Conservation (phyloP, 192 early-diverging fungal genomes). For the Coemansia sp. region DNA sequence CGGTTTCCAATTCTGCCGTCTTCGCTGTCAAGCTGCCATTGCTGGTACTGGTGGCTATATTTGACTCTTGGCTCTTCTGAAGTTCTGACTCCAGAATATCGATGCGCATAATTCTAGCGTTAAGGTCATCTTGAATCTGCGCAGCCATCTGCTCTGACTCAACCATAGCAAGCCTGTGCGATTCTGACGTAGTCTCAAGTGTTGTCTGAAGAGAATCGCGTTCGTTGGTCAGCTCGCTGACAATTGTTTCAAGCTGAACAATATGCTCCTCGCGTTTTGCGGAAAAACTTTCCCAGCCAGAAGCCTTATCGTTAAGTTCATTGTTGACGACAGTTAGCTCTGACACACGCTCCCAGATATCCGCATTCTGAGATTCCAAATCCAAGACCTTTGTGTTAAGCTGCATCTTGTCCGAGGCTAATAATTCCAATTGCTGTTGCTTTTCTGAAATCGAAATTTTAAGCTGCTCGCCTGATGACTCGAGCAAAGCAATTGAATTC, state of each 20-base stretch:
- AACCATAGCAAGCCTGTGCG: background rate
- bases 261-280: conserved; percentile 8
- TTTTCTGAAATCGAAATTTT: background rate
- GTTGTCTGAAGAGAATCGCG: conserved; percentile 2
- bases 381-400: conserved; percentile 15
- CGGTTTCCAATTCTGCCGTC: background rate
- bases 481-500: background rate
- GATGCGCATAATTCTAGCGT: background rate
- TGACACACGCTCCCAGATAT: conserved; percentile 40
- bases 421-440: conserved; percentile 11
- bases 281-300: background rate
- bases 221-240: background rate
- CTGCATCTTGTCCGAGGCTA: conserved; percentile 1
- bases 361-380: conserved; percentile 35
- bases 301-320: conserved; percentile 13
- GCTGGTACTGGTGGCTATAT: background rate
- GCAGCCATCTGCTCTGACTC: background rate
- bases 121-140: conserved; percentile 5
- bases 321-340: conserved; percentile 29
- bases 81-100: conserved; percentile 7
- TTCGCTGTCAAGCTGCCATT: background rate
- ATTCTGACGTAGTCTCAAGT: background rate
- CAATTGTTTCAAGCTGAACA: conserved; percentile 1
- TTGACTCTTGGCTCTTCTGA: background rate
- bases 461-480: background rate